A percentile compares a stretch with the other conserved stretches of the same genome.
These are phyloP conservation scores for Chytriomyces hyalinus DNA, from an alignment of 192 early-diverging fungal genomes.

Conservation along the genomic window DNA sequence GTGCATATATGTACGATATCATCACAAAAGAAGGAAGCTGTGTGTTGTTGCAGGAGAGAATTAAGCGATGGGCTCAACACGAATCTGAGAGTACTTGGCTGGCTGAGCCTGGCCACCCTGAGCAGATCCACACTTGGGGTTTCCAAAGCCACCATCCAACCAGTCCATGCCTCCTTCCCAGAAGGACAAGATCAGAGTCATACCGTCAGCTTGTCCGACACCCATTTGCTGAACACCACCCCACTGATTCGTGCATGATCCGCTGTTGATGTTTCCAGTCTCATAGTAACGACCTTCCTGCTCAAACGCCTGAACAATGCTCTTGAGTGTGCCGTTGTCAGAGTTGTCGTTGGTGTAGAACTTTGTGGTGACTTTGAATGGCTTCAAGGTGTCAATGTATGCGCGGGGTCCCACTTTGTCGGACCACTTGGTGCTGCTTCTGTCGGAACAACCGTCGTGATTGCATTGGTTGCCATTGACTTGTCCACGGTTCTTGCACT, in stretches of 20 bases:
- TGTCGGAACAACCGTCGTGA: constrained; percentile 35
- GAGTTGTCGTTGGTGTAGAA: constrained; percentile 42
- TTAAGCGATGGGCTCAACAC: neutral
- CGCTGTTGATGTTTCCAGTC: neutral
- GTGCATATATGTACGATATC: neutral
- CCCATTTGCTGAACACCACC: constrained; percentile 29
- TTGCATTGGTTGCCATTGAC: constrained; percentile 34
- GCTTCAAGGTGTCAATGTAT: constrained; percentile 41
- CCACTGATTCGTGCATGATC: neutral
- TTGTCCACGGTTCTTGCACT: constrained; percentile 12
- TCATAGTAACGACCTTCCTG: constrained; percentile 24
- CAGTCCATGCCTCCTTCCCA: constrained; percentile 49
- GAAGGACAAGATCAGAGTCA: constrained; percentile 45
- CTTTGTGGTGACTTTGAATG: constrained; percentile 38
- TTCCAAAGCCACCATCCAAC: constrained; percentile 42
- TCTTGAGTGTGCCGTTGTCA: constrained; percentile 23
- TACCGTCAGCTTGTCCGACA: constrained; percentile 35
- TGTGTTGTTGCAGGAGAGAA: neutral
- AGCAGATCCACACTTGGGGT: neutral
- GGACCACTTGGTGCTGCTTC: constrained; percentile 25
- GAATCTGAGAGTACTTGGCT: neutral
- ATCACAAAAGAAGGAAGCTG: neutral
- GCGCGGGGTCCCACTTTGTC: constrained; percentile 33
- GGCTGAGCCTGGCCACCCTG: neutral
- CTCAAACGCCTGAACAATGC: constrained; percentile 32